These are phyloP conservation scores for Boletellus sp. DNA, from an alignment of 768 basidiomycete species.

Conservation along the genomic window DNA sequence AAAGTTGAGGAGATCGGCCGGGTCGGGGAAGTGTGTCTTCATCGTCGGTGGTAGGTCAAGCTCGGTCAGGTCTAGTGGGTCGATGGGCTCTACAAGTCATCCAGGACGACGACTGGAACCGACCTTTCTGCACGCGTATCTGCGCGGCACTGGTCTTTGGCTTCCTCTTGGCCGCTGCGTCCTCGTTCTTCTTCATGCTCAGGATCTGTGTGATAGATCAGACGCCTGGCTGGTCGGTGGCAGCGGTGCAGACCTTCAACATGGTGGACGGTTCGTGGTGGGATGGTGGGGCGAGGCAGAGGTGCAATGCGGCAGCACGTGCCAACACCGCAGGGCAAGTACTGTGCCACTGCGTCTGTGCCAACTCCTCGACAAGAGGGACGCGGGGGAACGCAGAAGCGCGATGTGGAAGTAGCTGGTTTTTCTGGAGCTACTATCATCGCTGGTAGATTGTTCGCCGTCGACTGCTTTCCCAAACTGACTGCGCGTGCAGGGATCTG, in stretches of 20 bases:
- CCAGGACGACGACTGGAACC: conserved; percentile 1
- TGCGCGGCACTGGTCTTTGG: conserved; percentile 98
- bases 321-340: conserved; percentile 26
- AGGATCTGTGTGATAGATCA: conserved; percentile 66
- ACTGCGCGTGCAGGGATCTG: background rate
- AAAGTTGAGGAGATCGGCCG: conserved; percentile 94
- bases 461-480: background rate
- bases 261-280: conserved; percentile 25
- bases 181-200: conserved; percentile 99
- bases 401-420: too few species aligned
- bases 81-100: conserved; percentile 1
- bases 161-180: conserved; percentile 95
- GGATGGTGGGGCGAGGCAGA: conserved; percentile 20
- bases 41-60: conserved; percentile 94
- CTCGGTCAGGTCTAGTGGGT: conserved; percentile 80
- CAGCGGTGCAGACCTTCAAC: conserved; percentile 39
- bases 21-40: conserved; percentile 92
- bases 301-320: conserved; percentile 30
- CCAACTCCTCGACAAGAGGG: too few species aligned
- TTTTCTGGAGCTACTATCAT: background rate
- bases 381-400: too few species aligned
- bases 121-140: conserved; percentile 99
- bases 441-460: too few species aligned
- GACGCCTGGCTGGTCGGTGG: background rate
- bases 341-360: too few species aligned